Percentiles rank a stretch among this genome's conserved stretches.
Evolutionary conservation across 495 filamentous ascomycete genomes (phyloP).

Genomic region (Aspergillus baeticus): DNA sequence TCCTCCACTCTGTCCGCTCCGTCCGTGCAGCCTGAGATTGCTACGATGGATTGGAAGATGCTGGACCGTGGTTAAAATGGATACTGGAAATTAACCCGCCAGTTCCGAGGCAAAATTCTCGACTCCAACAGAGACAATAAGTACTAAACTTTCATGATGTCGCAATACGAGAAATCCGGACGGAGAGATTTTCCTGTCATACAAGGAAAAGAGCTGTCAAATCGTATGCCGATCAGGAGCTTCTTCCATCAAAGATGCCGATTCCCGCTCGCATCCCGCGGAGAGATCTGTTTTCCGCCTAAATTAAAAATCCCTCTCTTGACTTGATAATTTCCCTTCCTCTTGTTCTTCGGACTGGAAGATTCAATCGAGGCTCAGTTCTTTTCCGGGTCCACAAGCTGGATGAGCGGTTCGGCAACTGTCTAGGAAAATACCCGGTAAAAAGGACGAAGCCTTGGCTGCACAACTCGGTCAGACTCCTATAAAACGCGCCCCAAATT

Average conservation of each 20-base stretch:
- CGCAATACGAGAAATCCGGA: neutral
- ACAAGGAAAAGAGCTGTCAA: constrained; percentile 8
- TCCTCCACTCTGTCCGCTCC: constrained; percentile 1
- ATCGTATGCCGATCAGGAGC: constrained; percentile 23
- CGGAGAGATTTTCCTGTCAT: neutral
- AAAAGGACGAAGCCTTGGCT: neutral
- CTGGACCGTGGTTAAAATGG: neutral
- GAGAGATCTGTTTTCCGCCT: neutral
- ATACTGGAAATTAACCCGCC: neutral
- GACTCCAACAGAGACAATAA: neutral
- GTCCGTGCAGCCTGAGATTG: neutral
- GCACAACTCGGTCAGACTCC: neutral
- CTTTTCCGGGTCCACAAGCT: constrained; percentile 20
- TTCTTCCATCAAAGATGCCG: constrained; percentile 15
- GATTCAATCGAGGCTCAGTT: constrained; percentile 4
- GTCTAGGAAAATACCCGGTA: neutral
- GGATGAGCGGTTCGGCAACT: constrained; percentile 23
- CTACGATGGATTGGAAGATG: neutral
- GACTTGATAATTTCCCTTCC: neutral
- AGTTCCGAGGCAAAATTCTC: neutral
- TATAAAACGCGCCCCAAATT: neutral
- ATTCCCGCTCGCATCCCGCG: constrained; percentile 4
- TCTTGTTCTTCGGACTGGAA: neutral
- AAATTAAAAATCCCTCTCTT: neutral
- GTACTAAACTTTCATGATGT: neutral